Evolutionary conservation across 2,329 filamentous ascomycete genomes (phyloP).

Genomic region (Elsinoe perseae): DNA sequence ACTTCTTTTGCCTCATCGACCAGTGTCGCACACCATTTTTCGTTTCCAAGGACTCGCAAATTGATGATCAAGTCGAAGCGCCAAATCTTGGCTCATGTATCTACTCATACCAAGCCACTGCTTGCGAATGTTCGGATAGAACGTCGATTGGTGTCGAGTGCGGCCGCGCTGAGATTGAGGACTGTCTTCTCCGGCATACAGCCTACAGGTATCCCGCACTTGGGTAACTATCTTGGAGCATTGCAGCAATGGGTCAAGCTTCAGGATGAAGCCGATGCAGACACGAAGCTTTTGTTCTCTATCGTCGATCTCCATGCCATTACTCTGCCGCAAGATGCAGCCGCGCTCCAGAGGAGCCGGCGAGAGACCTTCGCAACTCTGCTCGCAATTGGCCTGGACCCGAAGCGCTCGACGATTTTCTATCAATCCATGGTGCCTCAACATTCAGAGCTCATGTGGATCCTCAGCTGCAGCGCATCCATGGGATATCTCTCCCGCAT

Average conservation of each 20-base stretch:
- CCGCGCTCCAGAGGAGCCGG: constrained; percentile 55
- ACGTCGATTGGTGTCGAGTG: neutral
- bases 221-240: constrained; percentile 93
- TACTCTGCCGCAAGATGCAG: constrained; percentile 63
- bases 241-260: constrained; percentile 77
- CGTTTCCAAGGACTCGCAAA: too few relatives aligned
- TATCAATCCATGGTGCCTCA: constrained; percentile 67
- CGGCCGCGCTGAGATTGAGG: constrained; percentile 22
- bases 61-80: too few relatives aligned
- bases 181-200: constrained; percentile 94
- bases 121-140: neutral
- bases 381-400: constrained; percentile 75
- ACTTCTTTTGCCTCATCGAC: too few relatives aligned
- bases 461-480: constrained; percentile 81
- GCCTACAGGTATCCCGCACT: constrained; percentile 84
- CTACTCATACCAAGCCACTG: neutral
- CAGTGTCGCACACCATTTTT: too few relatives aligned
- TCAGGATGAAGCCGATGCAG: constrained; percentile 54
- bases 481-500: constrained; percentile 95
- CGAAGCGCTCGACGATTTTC: constrained; percentile 69
- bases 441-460: constrained; percentile 94
- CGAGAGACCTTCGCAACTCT: constrained; percentile 71
- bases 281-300: constrained; percentile 66
- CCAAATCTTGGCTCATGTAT: neutral
- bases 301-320: constrained; percentile 93